Evolutionary conservation across 2,329 filamentous ascomycete species (phyloP), one percentile per base, ranked within the genome.

Genomic region (Xylariales sp.): DNA sequence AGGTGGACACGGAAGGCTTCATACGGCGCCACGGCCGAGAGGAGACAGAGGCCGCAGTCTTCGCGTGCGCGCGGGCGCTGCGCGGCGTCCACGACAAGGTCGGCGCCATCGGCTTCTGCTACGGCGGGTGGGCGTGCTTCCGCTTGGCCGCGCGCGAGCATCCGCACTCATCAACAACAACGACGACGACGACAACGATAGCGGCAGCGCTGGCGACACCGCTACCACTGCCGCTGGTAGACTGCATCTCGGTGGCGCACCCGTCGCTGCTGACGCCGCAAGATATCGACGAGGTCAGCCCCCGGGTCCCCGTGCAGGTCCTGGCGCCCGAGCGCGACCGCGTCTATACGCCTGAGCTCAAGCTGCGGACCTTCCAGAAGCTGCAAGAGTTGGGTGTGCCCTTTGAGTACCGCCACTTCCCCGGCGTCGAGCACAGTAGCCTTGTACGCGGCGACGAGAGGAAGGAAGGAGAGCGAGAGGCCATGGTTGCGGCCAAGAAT

Each of bases 371-470:
- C 0, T 63, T 69, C 43, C 46, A 57, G 36, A 60, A 56, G 7
- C 41, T 76, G 27, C 59, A 52, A 17, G 56, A 48, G 33, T 32
- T 60, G 12, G 59, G 57, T 1, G 39, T 74, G 6, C 49, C 60
- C 10, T 74, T 66, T 43, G 68, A 73, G 33, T 77, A 74, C 52
- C 62, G 67, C 44, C 61, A 74, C 48, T 76, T 74, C 44, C 66
- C 72, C 0, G 67, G 67, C 1, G 53, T 74, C 13, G 55, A 51
- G 40, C 74, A 80, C 56, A 65, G 55, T 3, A 72, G 57, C 33
- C 50, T 69, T 4, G 48, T 60, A 1, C 59, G 72, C 29, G 70
- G 70, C 1, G 56, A 72, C 51, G 48, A 50, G 38, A 53, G 48
- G 3, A 52, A 60, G 13, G 39, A 52, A 2, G 60, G 55, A 0